phyloP scores from a whole-genome alignment of 768 basidiomycete species.

The Trametes maxima region DNA sequence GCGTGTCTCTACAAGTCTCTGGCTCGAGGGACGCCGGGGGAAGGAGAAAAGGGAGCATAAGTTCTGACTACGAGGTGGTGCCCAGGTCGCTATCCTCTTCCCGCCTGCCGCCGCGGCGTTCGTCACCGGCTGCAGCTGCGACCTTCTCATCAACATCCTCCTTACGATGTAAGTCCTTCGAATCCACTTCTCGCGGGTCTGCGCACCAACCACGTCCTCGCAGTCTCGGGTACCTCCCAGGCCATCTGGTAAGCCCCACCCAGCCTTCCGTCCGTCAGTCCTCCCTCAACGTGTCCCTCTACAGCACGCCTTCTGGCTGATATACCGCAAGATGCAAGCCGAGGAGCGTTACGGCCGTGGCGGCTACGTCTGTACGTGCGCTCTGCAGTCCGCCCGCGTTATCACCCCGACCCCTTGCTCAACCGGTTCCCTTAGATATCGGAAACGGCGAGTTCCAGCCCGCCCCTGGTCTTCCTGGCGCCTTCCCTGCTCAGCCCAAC shows the following conservation, averaged over 20 bases:
- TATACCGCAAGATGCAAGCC: slow-evolving; percentile 88
- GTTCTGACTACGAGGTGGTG: background rate
- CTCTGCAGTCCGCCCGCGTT: background rate
- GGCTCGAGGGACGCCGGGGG: too few species aligned
- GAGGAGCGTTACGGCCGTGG: slow-evolving; percentile 80
- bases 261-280: background rate
- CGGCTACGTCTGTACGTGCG: slow-evolving; percentile 72
- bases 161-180: slow-evolving; percentile 65
- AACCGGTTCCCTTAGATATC: slow-evolving; percentile 27
- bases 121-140: slow-evolving; percentile 82
- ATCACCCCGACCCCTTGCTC: background rate
- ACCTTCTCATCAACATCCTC: slow-evolving; percentile 81
- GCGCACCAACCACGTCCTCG: slow-evolving; percentile 7
- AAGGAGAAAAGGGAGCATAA: background rate
- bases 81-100: slow-evolving; percentile 75
- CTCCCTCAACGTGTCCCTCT: background rate
- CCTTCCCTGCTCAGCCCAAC: slow-evolving; percentile 24
- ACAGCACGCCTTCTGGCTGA: slow-evolving; percentile 86
- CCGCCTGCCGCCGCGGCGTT: slow-evolving; percentile 81
- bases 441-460: slow-evolving; percentile 37
- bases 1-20: slow-evolving; percentile 29
- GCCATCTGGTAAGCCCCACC: slow-evolving; percentile 45
- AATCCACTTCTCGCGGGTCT: too few species aligned
- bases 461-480: slow-evolving; percentile 23
- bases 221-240: slow-evolving; percentile 80